Base-by-base conservation (phyloP, 2,329 filamentous ascomycete species). In the Penicillium sp. region DNA sequence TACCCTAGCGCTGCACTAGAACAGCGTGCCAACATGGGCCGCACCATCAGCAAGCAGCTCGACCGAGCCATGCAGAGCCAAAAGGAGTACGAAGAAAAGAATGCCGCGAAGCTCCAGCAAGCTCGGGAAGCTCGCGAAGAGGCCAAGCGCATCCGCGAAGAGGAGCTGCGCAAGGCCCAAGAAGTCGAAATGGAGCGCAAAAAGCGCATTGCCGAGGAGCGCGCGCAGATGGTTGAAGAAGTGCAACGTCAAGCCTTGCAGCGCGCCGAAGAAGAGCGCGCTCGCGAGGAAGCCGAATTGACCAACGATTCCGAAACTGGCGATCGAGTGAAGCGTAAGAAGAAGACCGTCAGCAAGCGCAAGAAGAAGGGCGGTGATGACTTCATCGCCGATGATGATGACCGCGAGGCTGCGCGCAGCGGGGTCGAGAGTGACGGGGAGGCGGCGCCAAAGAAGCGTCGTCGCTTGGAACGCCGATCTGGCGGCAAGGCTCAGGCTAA, bases 21-120 rank as follows among this genome's bases (percentile, higher is more conserved):
- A 69, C 89, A 95, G 72, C 89, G 95, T 65, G 92, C 93, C 36
- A 95, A 89, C 77, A 99, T 99, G 93, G 91, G 89, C 57, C 85
- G 96, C 68, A 99, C 95, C 1, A 89, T 95, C 74, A 86, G 88
- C 57, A 90, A 89, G 62, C 92, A 99, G 69, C 81, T 99, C 11
- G 89, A 95, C 63, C 84, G 90, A 62, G 87, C 88, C 4, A 82
- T 92, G 40, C 84, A 89, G 57, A 86, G 82, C 58, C 93, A 99
- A 68, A 86, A 82, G 55, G 88, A 95, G 55, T 97, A 95, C 69
- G 93, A 99, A 69, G 86, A 90, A 62, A 89, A 88, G 75, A 96
- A 97, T 67, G 89, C 90, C 30, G 83, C 87, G 62, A 95, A 93
- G 69, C 81, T 97, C 3, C 82, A 87, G 54, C 84, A 89, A 45